Percentiles rank a stretch among this genome's conserved stretches.
Evolutionary conservation across 164 flowering plant genomes (phyloP).

Genomic region (Vitis cinerea): DNA sequence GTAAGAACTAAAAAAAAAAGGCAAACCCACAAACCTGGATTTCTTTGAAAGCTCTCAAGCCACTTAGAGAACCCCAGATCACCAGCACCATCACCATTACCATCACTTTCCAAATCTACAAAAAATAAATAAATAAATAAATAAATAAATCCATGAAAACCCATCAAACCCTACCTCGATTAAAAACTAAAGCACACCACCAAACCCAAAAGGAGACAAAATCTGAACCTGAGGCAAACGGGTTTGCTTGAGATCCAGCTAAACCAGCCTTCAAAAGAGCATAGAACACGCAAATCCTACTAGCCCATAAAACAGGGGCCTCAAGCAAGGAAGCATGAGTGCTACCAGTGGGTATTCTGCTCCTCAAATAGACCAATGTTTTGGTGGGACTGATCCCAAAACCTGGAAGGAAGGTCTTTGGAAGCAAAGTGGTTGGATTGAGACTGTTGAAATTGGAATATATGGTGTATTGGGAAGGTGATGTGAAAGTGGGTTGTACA

Average conservation of each 20-base stretch:
- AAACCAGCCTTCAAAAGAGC: constrained; percentile 83
- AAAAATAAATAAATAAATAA: constrained; percentile 7
- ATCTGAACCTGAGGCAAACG: constrained; percentile 59
- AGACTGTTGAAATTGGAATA: constrained; percentile 9
- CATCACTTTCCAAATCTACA: constrained; percentile 45
- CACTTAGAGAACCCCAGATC: constrained; percentile 85
- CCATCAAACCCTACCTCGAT: not conserved
- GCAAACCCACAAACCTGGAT: constrained; percentile 59
- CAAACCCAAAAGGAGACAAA: not conserved
- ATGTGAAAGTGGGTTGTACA: constrained; percentile 24
- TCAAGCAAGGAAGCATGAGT: constrained; percentile 65
- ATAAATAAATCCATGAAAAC: not conserved
- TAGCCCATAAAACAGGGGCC: constrained; percentile 82
- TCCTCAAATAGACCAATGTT: constrained; percentile 7
- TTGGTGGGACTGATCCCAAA: constrained; percentile 15
- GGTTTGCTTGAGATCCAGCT: constrained; percentile 82
- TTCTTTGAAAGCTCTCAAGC: constrained; percentile 59
- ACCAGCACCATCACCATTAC: constrained; percentile 17
- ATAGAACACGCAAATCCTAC: constrained; percentile 75
- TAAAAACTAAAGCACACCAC: not conserved
- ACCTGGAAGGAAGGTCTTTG: constrained; percentile 34
- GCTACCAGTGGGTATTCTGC: not conserved
- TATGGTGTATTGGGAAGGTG: constrained; percentile 17
- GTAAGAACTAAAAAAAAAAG: not conserved
- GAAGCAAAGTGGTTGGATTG: constrained; percentile 14